These are phyloP conservation scores for Yamadazyma paraphyllophila DNA, from an alignment of 805 yeast genomes.

Conservation along the genomic window DNA sequence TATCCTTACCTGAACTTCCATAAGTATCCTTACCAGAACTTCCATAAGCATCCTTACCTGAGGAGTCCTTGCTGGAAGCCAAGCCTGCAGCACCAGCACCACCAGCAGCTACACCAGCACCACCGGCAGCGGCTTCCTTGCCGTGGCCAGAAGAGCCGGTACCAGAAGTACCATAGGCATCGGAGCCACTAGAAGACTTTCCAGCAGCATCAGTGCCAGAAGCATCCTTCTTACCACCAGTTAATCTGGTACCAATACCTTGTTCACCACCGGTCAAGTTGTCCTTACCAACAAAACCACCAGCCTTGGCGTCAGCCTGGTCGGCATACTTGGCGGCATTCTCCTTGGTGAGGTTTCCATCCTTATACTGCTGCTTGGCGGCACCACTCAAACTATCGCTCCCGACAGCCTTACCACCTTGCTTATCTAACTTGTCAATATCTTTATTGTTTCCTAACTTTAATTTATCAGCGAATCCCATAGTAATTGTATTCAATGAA, in stretches of 20 bases:
- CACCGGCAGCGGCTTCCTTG: constrained; percentile 2
- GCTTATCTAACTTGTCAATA: constrained; percentile 24
- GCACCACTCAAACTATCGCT: constrained; percentile 25
- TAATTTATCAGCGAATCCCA: constrained; percentile 41
- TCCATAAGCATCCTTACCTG: constrained; percentile 17
- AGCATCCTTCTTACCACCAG: constrained; percentile 14
- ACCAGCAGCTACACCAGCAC: constrained; percentile 11
- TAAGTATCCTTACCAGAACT: constrained; percentile 8
- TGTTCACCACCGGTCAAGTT: constrained; percentile 27
- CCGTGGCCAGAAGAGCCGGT: constrained; percentile 7
- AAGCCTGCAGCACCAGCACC: constrained; percentile 5
- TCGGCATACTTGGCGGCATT: constrained; percentile 28
- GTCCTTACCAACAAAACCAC: constrained; percentile 18
- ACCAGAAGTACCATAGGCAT: constrained; percentile 15
- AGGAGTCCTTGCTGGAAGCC: constrained; percentile 16
- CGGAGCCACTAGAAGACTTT: constrained; percentile 13
- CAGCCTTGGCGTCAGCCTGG: constrained; percentile 19
- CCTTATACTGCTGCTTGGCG: constrained; percentile 26
- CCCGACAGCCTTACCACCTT: constrained; percentile 30
- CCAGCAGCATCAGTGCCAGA: constrained; percentile 11
- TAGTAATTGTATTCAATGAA: too few species aligned
- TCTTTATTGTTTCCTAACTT: constrained; percentile 29
- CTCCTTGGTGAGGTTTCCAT: constrained; percentile 27
- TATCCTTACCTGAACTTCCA: constrained; percentile 12
- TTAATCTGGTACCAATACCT: constrained; percentile 28